A percentile compares a stretch with the other conserved stretches of the same genome.
Evolutionary conservation across 345 rosid species (phyloP).

Genomic region (Physaria fendleri): DNA sequence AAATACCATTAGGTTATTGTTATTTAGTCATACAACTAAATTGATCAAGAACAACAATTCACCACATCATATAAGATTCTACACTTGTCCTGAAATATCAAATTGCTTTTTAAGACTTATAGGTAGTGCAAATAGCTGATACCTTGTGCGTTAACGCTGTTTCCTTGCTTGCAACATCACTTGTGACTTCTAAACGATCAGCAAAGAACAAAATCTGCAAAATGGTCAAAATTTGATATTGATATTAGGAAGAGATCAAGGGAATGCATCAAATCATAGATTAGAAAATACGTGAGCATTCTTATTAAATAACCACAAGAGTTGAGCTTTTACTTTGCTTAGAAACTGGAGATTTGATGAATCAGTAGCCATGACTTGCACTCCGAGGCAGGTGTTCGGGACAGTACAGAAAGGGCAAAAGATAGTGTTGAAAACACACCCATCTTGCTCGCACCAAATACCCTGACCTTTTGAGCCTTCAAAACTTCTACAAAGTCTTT

Average conservation of each 20-base stretch:
- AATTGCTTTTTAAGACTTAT: background rate
- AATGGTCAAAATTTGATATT: background rate
- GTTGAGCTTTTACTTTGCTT: slow-evolving; percentile 51
- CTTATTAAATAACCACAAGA: background rate
- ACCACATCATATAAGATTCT: background rate
- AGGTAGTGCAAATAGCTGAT: slow-evolving; percentile 4
- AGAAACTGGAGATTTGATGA: slow-evolving; percentile 64
- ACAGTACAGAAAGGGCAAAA: slow-evolving; percentile 72
- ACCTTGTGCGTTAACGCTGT: slow-evolving; percentile 32
- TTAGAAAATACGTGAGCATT: background rate
- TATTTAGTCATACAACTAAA: background rate
- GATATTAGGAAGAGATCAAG: background rate
- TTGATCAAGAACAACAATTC: background rate
- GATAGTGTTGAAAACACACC: slow-evolving; percentile 72
- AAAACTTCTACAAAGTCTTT: slow-evolving; percentile 33
- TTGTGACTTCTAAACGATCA: slow-evolving; percentile 42
- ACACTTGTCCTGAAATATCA: background rate
- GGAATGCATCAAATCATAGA: background rate
- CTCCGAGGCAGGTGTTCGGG: slow-evolving; percentile 63
- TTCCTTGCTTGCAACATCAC: slow-evolving; percentile 30
- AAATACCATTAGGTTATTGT: slow-evolving; percentile 1
- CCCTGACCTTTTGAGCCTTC: slow-evolving; percentile 40
- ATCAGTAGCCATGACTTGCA: slow-evolving; percentile 74
- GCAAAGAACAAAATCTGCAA: slow-evolving; percentile 55
- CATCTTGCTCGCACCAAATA: slow-evolving; percentile 80